phyloP scores from a whole-genome alignment of 164 flowering plant genomes.

The Chimonanthus praecox region DNA sequence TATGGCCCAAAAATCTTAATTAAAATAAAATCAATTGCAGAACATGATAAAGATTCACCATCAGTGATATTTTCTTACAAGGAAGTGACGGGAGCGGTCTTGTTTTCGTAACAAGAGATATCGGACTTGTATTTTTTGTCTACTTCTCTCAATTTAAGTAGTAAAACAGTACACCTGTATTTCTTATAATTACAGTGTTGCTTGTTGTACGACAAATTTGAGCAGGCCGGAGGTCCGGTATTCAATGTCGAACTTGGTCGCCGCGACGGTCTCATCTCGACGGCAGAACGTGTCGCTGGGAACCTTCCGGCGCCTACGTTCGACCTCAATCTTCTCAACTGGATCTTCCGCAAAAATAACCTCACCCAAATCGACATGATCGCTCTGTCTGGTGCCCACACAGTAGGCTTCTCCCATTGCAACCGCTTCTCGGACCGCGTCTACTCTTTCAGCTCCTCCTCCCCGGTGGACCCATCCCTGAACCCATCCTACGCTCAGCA shows the following conservation, averaged over 20 bases:
- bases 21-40: neutral
- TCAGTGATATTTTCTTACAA: too few species aligned
- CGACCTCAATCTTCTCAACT: constrained; percentile 32
- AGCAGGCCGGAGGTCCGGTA: constrained; percentile 60
- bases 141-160: too few species aligned
- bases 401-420: constrained; percentile 78
- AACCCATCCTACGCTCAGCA: constrained; percentile 55
- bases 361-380: constrained; percentile 56
- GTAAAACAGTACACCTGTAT: neutral
- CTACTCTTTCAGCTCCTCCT: constrained; percentile 37
- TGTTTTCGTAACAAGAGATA: too few species aligned
- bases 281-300: constrained; percentile 50
- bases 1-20: too few species aligned
- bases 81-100: too few species aligned
- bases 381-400: constrained; percentile 81
- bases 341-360: constrained; percentile 38
- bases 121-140: neutral
- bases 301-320: constrained; percentile 52
- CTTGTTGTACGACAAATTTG: neutral
- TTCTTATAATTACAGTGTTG: neutral
- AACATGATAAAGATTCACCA: too few species aligned
- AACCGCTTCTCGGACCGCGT: constrained; percentile 48
- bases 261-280: constrained; percentile 52
- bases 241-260: constrained; percentile 66
- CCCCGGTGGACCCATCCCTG: constrained; percentile 52